Base-by-base conservation (phyloP, 108 stramenopile genomes). In the Nannochloropsis gaditana region DNA sequence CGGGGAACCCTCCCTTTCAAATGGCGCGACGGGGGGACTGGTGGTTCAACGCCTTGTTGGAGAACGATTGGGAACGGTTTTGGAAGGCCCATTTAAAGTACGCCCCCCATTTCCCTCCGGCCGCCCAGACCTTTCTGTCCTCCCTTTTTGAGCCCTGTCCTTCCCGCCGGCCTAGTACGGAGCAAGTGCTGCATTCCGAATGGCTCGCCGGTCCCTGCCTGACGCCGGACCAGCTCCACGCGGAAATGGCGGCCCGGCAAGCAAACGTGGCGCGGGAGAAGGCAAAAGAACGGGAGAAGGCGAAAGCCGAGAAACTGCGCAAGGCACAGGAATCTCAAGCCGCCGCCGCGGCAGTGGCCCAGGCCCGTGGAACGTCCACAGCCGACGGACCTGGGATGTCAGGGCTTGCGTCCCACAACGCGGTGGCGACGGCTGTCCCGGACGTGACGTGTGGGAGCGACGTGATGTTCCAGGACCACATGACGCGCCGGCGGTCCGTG, bases 1-100 rank as follows among this genome's bases (percentile, higher is more conserved):
- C 90, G 31, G 92, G 92, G 43, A 91, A 90, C 79, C 91, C 91
- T 9, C 92, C 92, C 44, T 92, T 92, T 45, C 89, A 91, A 82
- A 44, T 86, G n/a, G 91, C 91, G 43, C 45, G 43, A 2, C 80
- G 80, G 17, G 82, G 79, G 6, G 91, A 91, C 89, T 91, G 91
- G 91, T 91, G 91, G 91, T 91, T 90, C 84, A 43, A 84, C 44
- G 84, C 84, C 41, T 84, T 43, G 44, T 9, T 15, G 17, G 31
- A n/a, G 15, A 84, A 84, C 43, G 82, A 85, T 42, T 82, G 83
- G 47, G 89, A 86, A 15, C 85, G 89, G 9, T 89, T 89, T 83
- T 89, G 89, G 89, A 85, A 85, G 31, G 89, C 89, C 31, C 89
- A 89, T 21, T 80, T 84, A 21, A 43, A 85, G 42, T 82, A 81